phyloP scores from a whole-genome alignment of 768 basidiomycete genomes.

The Kwoniella sp. region DNA sequence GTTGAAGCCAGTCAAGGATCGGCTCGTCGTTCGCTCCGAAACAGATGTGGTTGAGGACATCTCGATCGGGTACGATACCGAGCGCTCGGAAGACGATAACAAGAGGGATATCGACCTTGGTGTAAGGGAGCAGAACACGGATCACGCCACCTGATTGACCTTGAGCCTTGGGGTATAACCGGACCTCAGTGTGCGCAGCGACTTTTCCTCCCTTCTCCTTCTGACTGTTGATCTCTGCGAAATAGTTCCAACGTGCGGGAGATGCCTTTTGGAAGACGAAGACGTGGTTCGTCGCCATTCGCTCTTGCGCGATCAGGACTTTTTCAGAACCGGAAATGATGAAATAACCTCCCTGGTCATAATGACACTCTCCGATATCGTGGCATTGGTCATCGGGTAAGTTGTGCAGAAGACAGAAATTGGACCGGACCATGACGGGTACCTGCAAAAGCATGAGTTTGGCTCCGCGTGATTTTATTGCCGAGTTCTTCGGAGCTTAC shows the following conservation, averaged over 20 bases:
- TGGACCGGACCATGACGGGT: conserved; percentile 95
- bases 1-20: conserved; percentile 97
- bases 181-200: conserved; percentile 95
- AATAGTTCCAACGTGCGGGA: conserved; percentile 75
- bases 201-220: conserved; percentile 98
- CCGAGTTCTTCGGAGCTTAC: conserved; percentile 37
- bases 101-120: conserved; percentile 96
- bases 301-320: conserved; percentile 98
- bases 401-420: conserved; percentile 86
- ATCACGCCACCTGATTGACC: conserved; percentile 76
- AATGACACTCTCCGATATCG: conserved; percentile 95
- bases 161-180: conserved; percentile 88
- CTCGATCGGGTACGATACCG: conserved; percentile 94
- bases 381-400: conserved; percentile 78
- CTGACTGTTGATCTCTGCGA: conserved; percentile 95
- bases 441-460: conserved; percentile 62
- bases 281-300: conserved; percentile 99
- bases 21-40: conserved; percentile 95
- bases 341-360: conserved; percentile 96
- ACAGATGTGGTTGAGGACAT: conserved; percentile 97
- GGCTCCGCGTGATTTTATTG: not conserved
- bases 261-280: conserved; percentile 99
- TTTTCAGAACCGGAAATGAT: conserved; percentile 99
- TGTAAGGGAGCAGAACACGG: conserved; percentile 96
- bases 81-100: conserved; percentile 98